phyloP scores from a whole-genome alignment of 805 yeast genomes.

The Candida germanica region DNA sequence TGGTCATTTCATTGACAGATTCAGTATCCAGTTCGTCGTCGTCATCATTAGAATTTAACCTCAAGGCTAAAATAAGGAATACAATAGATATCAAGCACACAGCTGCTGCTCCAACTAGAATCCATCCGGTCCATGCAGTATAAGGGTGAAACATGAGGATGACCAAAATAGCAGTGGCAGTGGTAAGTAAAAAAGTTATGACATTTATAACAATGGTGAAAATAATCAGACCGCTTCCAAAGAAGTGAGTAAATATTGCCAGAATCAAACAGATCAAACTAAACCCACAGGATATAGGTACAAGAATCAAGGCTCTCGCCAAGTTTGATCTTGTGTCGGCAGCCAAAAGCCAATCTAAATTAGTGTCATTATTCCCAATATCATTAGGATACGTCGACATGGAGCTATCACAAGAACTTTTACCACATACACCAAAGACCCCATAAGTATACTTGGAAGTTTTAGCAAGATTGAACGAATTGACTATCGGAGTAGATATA shows the following conservation, averaged over 20 bases:
- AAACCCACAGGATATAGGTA: slow-evolving; percentile 67
- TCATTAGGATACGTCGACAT: slow-evolving; percentile 44
- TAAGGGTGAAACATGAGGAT: slow-evolving; percentile 63
- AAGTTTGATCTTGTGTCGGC: slow-evolving; percentile 46
- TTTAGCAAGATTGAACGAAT: slow-evolving; percentile 47
- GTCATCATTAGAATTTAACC: slow-evolving; percentile 21
- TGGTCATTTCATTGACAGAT: slow-evolving; percentile 13
- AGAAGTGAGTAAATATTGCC: slow-evolving; percentile 24
- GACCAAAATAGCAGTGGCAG: slow-evolving; percentile 52
- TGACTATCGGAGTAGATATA: slow-evolving; percentile 58
- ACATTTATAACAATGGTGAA: slow-evolving; percentile 45
- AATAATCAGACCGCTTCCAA: slow-evolving; percentile 22
- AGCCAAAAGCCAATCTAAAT: slow-evolving; percentile 49
- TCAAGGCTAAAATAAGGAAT: slow-evolving; percentile 36
- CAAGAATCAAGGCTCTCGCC: slow-evolving; percentile 52
- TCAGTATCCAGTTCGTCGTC: slow-evolving; percentile 15
- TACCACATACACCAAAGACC: slow-evolving; percentile 61
- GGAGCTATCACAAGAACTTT: slow-evolving; percentile 35
- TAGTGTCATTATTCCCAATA: slow-evolving; percentile 26
- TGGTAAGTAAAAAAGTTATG: slow-evolving; percentile 52
- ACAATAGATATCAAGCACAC: slow-evolving; percentile 52
- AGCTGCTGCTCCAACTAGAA: slow-evolving; percentile 64
- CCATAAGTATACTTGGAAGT: slow-evolving; percentile 52
- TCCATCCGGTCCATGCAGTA: slow-evolving; percentile 71
- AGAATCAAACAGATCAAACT: slow-evolving; percentile 39